A percentile compares a stretch with the other conserved stretches of the same genome.
Conservation (phyloP, 2,329 filamentous ascomycete genomes). For the Alternaria gaisen region DNA sequence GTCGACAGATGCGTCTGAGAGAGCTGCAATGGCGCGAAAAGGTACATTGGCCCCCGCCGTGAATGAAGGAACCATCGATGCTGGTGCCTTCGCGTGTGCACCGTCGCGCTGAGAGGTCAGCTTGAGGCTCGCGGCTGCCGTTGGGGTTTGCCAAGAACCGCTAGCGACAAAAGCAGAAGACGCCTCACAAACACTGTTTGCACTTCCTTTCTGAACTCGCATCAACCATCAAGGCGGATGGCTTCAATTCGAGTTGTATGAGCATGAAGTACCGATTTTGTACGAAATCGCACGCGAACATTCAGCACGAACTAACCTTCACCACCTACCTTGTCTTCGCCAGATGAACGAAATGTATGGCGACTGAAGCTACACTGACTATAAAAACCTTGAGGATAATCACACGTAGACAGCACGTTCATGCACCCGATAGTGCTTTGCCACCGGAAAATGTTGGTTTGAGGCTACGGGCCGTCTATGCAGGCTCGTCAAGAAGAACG, state of each 20-base stretch:
- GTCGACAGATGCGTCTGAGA: constrained; percentile 16
- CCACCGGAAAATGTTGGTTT: constrained; percentile 3
- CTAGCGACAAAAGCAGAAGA: constrained; percentile 18
- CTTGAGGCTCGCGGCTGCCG: constrained; percentile 12
- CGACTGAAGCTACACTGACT: neutral
- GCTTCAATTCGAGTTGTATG: neutral
- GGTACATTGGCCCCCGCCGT: constrained; percentile 31
- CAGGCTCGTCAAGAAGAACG: constrained; percentile 1
- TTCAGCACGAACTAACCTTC: neutral
- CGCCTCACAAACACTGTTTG: neutral
- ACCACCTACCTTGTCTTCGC: neutral
- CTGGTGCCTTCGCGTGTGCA: constrained; percentile 17
- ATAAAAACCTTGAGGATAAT: neutral
- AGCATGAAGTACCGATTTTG: neutral
- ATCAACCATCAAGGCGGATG: neutral
- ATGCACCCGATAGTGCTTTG: neutral
- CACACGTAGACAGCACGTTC: neutral
- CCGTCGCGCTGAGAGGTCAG: constrained; percentile 17
- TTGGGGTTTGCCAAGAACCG: constrained; percentile 19
- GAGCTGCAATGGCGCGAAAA: constrained; percentile 16
- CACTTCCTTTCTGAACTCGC: neutral
- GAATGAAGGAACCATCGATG: constrained; percentile 18
- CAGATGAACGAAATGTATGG: neutral
- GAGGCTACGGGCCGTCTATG: neutral
- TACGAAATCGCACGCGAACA: neutral